Base-by-base conservation (phyloP, 78 protist species). In the Dictyostelium capitatum region DNA sequence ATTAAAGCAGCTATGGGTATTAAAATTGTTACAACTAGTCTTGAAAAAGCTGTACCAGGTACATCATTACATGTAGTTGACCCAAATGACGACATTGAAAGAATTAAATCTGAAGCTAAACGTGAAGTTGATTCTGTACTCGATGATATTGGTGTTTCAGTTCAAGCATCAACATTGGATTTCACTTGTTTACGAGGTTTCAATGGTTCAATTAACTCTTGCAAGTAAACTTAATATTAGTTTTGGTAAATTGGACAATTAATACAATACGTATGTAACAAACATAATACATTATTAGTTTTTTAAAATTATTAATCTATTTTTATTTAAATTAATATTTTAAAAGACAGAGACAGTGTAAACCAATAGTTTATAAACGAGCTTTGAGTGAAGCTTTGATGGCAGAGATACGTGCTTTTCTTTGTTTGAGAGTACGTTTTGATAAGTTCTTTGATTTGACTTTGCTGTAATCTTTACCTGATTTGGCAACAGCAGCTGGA, bases 91-190 rank as follows among this genome's bases (percentile, higher is more conserved):
- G 99, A 99, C 56, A 23, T 98, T 19, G 98, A 97, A 32, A 95
- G 62, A 41, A 77, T 98, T 51, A 90, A 95, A 96, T 94, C 78
- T 46, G 96, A 97, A 69, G 98, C 95, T 19, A 50, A 64, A 89
- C 28, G 64, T n/a, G 97, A 97, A 47, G 89, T 97, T 65, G 92
- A 84, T 19, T 62, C 46, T 37, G 53, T 89, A n/a, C 90, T 91
- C 64, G 37, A 72, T 23, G 91, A 47, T 23, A 54, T 77, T 19
- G 96, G 97, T 69, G 99, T 98, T 37, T 81, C 77, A 43, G 98
- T 98, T 14, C 97, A 97, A 95, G 98, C 99, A 4, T 98, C 99
- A 3, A 99, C 99, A 7, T 97, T 99, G 17, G 99, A 99, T 37
- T 94, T n/a, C n/a, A n/a, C n/a, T n/a, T n/a, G n/a, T n/a, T n/a